Evolutionary conservation across 176 grass and related monocot genomes (phyloP), one percentile per base, ranked within the genome.

Genomic region (Areca catechu): DNA sequence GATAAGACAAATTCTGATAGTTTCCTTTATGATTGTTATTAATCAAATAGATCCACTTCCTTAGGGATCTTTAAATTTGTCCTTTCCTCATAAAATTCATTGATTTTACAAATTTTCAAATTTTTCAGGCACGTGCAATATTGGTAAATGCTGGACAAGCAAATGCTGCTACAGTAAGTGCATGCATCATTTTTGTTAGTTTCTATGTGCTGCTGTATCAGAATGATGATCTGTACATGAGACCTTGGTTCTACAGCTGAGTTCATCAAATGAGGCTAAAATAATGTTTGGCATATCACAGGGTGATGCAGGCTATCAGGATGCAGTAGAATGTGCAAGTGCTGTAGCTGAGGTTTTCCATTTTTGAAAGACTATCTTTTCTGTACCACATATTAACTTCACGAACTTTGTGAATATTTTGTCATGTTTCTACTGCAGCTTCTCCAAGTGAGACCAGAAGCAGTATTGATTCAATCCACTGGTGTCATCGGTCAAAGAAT

Each of bases 401-500:
- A 64, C 34, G 48, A 20, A 22, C 49, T 57, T 63, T 49, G 24
- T 21, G 64, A 59, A 51, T 53, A 22, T 70, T 80, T 58, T 77
- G 73, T 22, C 0, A 6, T 70, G 66, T 53, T 53, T 24, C 19
- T 80, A 5, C 55, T 82, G 48, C 76, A 97, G 92, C 71, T 91
- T 73, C 72, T 97, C 25, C 72, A 77, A 62, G 80, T 88, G 54
- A 85, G 52, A 15, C 22, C 80, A 65, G 29, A 88, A 79, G 74
- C 74, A 61, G 69, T 97, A 59, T 73, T 97, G 72, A 87, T 91
- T 72, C 86, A 97, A 48, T 97, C 92, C 23, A 97, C 92, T 67
- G 92, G 92, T 70, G 86, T 97, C 47, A 97, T 97, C 63, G 92
- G 92, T 62, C 83, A 97, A 67, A 82, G 86, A 86, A 91, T 97